Conservation (phyloP, 768 basidiomycete genomes). For the Mycena floridula region DNA sequence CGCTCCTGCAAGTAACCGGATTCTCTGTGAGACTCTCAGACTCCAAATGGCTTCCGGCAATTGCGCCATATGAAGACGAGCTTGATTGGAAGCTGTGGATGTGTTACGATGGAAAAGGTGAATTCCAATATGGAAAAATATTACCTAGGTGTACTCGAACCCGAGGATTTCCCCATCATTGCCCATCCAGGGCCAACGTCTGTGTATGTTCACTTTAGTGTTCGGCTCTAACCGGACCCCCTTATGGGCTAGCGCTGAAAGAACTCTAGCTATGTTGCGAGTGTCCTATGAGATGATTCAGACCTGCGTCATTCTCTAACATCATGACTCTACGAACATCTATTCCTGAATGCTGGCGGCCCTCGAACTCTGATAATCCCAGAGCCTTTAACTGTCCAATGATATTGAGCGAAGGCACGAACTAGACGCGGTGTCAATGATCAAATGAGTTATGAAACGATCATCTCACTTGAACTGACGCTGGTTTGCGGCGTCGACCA, state of each 20-base stretch:
- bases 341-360: conserved; percentile 83
- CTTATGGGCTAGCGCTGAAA: conserved; percentile 69
- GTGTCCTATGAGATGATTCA: conserved; percentile 55
- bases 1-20: no score
- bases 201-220: conserved; percentile 54
- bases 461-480: no score
- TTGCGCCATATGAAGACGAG: no score
- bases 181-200: conserved; percentile 87
- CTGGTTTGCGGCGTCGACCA: no score
- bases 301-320: no score
- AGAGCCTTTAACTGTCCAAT: conserved; percentile 71
- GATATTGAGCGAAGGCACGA: conserved; percentile 58
- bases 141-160: no score
- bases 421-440: no score
- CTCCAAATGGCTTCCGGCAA: no score
- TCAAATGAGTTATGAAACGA: no score
- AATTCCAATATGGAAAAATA: no score
- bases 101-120: no score
- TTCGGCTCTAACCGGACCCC: conserved; percentile 71
- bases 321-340: conserved; percentile 78
- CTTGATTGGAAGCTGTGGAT: neutral
- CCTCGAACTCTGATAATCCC: conserved; percentile 68
- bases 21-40: no score
- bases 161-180: conserved; percentile 58
- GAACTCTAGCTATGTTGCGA: conserved; percentile 80